Evolutionary conservation across 2,329 filamentous ascomycete genomes (phyloP).

Genomic region (Lecanicillium sp.): DNA sequence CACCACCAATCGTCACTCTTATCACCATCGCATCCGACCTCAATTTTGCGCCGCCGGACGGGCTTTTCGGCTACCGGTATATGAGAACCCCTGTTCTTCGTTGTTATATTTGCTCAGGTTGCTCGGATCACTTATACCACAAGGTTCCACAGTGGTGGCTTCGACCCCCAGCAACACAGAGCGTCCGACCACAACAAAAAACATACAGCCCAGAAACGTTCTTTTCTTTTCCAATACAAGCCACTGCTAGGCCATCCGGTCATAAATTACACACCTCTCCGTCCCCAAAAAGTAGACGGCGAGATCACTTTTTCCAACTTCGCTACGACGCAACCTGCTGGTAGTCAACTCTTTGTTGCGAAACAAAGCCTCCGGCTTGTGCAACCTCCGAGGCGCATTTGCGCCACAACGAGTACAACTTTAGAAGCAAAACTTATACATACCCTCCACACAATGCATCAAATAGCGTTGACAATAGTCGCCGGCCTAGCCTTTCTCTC

Average conservation of each 20-base stretch:
- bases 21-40: no score
- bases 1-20: no score
- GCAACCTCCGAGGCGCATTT: no score
- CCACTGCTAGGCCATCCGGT: neutral
- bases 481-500: slow-evolving; percentile 3
- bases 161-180: slow-evolving; percentile 4
- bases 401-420: no score
- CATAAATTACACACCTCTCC: neutral
- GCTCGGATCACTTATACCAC: slow-evolving; percentile 5
- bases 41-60: no score
- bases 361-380: neutral
- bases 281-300: neutral
- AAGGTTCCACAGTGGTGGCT: neutral
- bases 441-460: slow-evolving; percentile 1
- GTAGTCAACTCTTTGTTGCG: neutral
- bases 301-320: no score
- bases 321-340: no score
- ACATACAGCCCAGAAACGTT: neutral
- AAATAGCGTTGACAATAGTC: slow-evolving; percentile 1
- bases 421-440: no score
- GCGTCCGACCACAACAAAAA: slow-evolving; percentile 5
- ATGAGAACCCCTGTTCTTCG: no score
- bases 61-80: no score
- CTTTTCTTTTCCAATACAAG: no score
- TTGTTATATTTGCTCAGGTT: neutral